Percentiles rank a stretch among this genome's conserved stretches.
Conservation (phyloP, 169 alveolate genomes). For the Eimeria sp. region DNA sequence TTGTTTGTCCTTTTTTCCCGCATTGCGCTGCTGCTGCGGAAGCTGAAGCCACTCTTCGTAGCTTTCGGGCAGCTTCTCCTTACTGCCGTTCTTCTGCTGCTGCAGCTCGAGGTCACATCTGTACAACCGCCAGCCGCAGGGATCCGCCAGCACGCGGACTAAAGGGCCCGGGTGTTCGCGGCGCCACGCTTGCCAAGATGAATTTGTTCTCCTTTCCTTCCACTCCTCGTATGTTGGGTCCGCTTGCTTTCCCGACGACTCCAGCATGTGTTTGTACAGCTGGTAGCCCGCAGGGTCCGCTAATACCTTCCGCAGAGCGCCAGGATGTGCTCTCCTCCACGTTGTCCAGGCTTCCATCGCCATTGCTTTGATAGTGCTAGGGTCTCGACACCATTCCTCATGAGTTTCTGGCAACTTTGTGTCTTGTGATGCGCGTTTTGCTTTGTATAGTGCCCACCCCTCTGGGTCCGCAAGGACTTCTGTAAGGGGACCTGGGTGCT, state of each 20-base stretch:
- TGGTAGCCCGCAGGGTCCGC: conserved; percentile 78
- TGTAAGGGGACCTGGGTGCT: conserved; percentile 73
- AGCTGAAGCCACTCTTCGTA: conserved; percentile 77
- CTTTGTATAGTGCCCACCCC: conserved; percentile 79
- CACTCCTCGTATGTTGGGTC: conserved; percentile 70
- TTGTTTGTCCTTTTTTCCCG: conserved; percentile 25
- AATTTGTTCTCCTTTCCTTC: conserved; percentile 41
- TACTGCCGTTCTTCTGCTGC: conserved; percentile 65
- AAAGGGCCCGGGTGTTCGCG: conserved; percentile 79
- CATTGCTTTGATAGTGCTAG: conserved; percentile 66
- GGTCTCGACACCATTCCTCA: conserved; percentile 80
- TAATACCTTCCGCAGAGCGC: conserved; percentile 72
- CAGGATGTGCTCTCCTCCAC: conserved; percentile 75
- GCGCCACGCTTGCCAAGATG: conserved; percentile 80
- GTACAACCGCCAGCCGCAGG: conserved; percentile 81
- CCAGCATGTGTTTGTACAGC: conserved; percentile 71
- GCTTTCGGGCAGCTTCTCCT: conserved; percentile 59
- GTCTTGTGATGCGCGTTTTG: conserved; percentile 53
- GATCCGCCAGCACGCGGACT: conserved; percentile 68
- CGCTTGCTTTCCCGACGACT: conserved; percentile 53
- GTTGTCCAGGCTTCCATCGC: conserved; percentile 81
- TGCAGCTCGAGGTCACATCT: conserved; percentile 53
- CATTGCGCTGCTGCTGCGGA: conserved; percentile 59
- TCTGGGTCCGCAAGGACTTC: conserved; percentile 82
- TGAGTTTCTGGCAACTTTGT: conserved; percentile 66